phyloP scores from a whole-genome alignment of 2,329 filamentous ascomycete species.

The Pestalotiopsis sp. region DNA sequence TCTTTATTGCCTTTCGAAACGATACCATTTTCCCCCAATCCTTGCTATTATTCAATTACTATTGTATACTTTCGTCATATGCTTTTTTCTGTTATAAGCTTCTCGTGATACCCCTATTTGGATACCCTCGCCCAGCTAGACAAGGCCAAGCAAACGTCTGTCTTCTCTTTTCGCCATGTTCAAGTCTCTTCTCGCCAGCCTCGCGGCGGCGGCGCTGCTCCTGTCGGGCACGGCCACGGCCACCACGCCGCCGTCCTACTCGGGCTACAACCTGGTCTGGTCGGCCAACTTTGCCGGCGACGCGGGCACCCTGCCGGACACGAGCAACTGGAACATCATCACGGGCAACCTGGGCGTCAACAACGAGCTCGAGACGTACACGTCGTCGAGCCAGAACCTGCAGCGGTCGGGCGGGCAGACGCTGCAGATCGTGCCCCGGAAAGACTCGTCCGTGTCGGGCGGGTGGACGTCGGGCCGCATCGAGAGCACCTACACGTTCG shows the following conservation, averaged over 20 bases:
- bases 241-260: slow-evolving; percentile 10
- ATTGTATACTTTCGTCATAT: background rate
- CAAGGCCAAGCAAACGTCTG: background rate
- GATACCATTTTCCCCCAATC: background rate
- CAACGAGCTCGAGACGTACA: slow-evolving; percentile 15
- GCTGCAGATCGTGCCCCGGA: slow-evolving; percentile 15
- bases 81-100: too few relatives aligned
- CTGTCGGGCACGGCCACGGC: slow-evolving; percentile 1
- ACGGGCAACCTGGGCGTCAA: slow-evolving; percentile 16
- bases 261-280: slow-evolving; percentile 9
- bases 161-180: background rate
- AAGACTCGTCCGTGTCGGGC: slow-evolving; percentile 13
- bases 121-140: too few relatives aligned
- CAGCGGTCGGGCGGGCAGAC: slow-evolving; percentile 16
- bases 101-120: too few relatives aligned
- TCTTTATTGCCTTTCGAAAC: background rate
- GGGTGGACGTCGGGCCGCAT: slow-evolving; percentile 46
- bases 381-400: slow-evolving; percentile 12
- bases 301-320: slow-evolving; percentile 1
- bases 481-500: slow-evolving; percentile 35
- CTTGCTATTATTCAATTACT: slow-evolving; percentile 2
- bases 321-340: slow-evolving; percentile 13
- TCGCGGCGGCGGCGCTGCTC: background rate
- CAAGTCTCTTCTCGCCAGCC: background rate
- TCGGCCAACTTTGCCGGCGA: slow-evolving; percentile 3